Base-by-base conservation (phyloP, 768 basidiomycete species). In the Cyclocybe cylindracea region DNA sequence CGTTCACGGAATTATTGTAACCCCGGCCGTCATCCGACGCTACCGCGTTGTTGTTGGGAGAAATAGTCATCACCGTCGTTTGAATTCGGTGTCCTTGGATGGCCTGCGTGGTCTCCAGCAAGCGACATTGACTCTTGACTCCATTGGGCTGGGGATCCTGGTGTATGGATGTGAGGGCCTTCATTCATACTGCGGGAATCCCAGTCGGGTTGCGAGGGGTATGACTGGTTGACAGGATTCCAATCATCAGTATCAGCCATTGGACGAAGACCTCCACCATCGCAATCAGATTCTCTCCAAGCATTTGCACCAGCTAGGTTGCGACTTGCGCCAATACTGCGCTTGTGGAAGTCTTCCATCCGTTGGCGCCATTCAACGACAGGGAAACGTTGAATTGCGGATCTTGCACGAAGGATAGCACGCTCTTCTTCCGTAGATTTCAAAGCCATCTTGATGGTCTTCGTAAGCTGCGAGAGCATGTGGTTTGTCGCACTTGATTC, bases 301-400 rank as follows among this genome's bases (percentile, higher is more conserved):
- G 93, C 91, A 51, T 90, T 81, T 1, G 73, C 52, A 6, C 84
- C 88, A 19, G 94, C 91, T 1, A 83, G 16, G 29, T 70, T 67
- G 46, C 94, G 86, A 63, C 89, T 94, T 4, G 74, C 72, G 18
- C 66, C 69, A 65, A 97, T 94, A 62, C 87, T 89, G 53, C 94
- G 87, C 54, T 80, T 83, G 66, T 97, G 94, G 78, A 96, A 91
- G 67, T 96, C 94, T 72, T 97, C 94, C 78, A 86, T 90, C 44
- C 91, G 84, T 66, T 96, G 94, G 63, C 94, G 89, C 94, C 94
- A 97, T 73, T 97, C 94, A 24, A 97, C 90, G 50, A 97, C 94
- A 4, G 94, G 94, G 89, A 97, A 97, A 62, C 94, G 91, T 64
- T 96, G 94, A 3, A 97, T 82, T 13, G 94, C 94, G 11, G 94